Conservation (phyloP, 228 moss, liverwort and hornwort genomes). For the Sphagnum fallax region DNA sequence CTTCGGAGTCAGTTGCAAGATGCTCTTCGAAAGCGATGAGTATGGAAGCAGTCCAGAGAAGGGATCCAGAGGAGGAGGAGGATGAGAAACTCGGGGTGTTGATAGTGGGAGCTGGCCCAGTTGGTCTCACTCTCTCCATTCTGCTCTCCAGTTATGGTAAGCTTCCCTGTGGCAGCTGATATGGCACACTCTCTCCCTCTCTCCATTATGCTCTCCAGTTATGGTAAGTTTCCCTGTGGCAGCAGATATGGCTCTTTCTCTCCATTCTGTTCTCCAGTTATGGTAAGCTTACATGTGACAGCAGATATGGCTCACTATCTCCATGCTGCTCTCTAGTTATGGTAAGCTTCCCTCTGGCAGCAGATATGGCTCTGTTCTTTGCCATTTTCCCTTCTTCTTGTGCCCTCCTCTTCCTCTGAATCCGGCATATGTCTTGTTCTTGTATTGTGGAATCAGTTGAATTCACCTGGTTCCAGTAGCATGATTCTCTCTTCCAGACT, state of each 20-base stretch:
- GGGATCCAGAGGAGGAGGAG: too few species aligned
- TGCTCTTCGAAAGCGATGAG: too few species aligned
- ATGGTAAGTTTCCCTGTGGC: too few species aligned
- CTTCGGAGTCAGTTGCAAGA: too few species aligned
- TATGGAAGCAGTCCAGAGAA: too few species aligned
- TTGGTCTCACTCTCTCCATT: slow-evolving; percentile 78
- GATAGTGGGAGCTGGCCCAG: slow-evolving; percentile 92
- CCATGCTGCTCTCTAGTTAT: not conserved
- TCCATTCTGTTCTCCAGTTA: slow-evolving; percentile 81
- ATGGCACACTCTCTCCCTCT: too few species aligned
- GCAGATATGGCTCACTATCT: too few species aligned
- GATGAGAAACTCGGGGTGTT: slow-evolving; percentile 44
- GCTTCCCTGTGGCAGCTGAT: not conserved
- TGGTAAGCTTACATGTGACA: slow-evolving; percentile 32
- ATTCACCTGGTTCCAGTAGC: not conserved
- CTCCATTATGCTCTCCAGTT: not conserved
- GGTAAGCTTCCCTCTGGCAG: not conserved
- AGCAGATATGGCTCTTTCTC: slow-evolving; percentile 36
- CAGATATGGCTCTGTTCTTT: slow-evolving; percentile 35
- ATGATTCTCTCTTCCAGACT: not conserved
- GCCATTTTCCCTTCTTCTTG: slow-evolving; percentile 79
- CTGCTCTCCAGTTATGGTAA: slow-evolving; percentile 85
- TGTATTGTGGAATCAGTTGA: not conserved
- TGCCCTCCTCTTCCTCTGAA: slow-evolving; percentile 12
- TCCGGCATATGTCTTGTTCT: not conserved